A percentile compares a stretch with the other conserved stretches of the same genome.
phyloP scores from a whole-genome alignment of 2,329 filamentous ascomycete genomes.

The Talaromyces sp. region DNA sequence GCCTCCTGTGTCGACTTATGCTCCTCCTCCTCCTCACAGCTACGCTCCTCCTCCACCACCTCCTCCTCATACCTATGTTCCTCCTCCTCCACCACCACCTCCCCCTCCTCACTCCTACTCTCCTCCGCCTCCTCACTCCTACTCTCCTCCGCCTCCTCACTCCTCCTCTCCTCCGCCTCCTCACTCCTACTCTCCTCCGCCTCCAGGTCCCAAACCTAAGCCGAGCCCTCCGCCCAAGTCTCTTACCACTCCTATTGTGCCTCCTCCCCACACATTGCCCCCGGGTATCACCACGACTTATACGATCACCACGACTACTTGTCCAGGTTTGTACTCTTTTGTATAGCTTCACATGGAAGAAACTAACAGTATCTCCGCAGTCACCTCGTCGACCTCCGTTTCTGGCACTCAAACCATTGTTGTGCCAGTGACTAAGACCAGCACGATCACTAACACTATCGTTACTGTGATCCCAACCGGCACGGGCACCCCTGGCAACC shows the following conservation, averaged over 20 bases:
- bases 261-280: conserved; percentile 15
- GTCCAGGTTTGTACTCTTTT: conserved; percentile 23
- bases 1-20: not conserved
- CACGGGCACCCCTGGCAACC: not conserved
- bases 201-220: not conserved
- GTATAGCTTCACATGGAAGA: not conserved
- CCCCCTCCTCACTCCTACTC: not conserved
- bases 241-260: conserved; percentile 14
- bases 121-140: not conserved
- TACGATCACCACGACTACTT: conserved; percentile 28
- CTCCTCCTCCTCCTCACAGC: conserved; percentile 4
- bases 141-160: not conserved
- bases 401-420: conserved; percentile 12
- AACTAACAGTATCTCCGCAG: not conserved
- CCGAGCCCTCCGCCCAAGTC: conserved; percentile 12
- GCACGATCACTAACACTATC: conserved; percentile 7
- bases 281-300: conserved; percentile 15
- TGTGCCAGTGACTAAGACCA: conserved; percentile 11
- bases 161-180: not conserved
- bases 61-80: not conserved
- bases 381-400: conserved; percentile 5
- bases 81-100: not conserved
- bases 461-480: conserved; percentile 12
- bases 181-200: conserved; percentile 4
- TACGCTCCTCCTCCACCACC: conserved; percentile 7